phyloP scores from a whole-genome alignment of 2,329 filamentous ascomycete genomes.

The Neospermospora avenae region DNA sequence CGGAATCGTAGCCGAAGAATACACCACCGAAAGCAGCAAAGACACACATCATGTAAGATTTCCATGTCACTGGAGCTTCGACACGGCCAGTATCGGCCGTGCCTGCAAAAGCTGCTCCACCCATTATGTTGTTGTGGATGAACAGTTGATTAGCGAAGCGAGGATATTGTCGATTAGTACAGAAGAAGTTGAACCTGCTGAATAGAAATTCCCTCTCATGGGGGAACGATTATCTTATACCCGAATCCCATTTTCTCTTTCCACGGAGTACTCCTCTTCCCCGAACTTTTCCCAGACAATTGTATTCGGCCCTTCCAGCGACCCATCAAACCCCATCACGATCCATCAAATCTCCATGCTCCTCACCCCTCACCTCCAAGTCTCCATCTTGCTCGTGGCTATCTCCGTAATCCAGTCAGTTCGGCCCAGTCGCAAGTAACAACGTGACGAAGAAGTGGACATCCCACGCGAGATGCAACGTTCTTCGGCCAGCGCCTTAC shows the following conservation, averaged over 20 bases:
- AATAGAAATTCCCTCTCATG: not conserved
- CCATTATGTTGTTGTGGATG: conserved; percentile 19
- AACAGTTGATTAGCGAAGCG: not conserved
- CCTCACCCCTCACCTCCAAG: conserved; percentile 15
- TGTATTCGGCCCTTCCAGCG: conserved; percentile 14
- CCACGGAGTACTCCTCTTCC: not conserved
- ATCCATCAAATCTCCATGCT: not conserved
- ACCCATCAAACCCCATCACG: not conserved
- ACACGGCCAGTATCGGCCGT: conserved; percentile 53
- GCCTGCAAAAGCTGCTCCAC: conserved; percentile 8
- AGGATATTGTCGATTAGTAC: not conserved
- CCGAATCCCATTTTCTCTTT: not conserved
- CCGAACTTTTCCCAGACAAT: not conserved
- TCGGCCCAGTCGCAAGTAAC: too few species aligned
- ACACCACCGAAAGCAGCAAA: conserved; percentile 65
- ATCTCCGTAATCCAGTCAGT: too few species aligned
- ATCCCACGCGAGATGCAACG: conserved; percentile 1
- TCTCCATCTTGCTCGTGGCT: too few species aligned
- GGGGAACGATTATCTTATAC: conserved; percentile 2
- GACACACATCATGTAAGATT: conserved; percentile 65
- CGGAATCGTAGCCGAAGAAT: conserved; percentile 65
- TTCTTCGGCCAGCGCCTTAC: not conserved
- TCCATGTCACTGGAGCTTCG: conserved; percentile 65
- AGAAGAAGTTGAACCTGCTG: conserved; percentile 6
- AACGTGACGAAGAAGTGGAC: not conserved